phyloP scores from a whole-genome alignment of 2,329 filamentous ascomycete species.

The Claviceps sp. region DNA sequence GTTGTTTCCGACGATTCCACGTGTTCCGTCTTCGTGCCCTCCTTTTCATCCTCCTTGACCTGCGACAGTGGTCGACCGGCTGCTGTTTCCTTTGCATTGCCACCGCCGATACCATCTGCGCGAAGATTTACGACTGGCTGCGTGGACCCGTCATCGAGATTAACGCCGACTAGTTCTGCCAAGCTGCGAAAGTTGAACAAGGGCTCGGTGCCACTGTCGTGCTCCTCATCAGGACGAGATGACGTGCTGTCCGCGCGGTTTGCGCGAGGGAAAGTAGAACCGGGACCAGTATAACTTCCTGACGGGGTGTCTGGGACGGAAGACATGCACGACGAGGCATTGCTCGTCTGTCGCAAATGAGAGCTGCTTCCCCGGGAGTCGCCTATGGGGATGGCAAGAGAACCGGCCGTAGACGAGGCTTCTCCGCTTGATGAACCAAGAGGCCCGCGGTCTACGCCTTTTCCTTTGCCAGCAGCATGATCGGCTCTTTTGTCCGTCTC shows the following conservation, averaged over 20 bases:
- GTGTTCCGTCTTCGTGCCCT: slow-evolving; percentile 19
- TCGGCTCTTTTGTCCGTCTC: slow-evolving; percentile 18
- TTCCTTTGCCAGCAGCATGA: slow-evolving; percentile 44
- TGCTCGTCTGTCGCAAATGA: slow-evolving; percentile 72
- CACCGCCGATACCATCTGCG: slow-evolving; percentile 11
- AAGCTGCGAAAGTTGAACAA: slow-evolving; percentile 89
- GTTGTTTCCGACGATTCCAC: slow-evolving; percentile 12
- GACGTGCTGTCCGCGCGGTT: slow-evolving; percentile 20
- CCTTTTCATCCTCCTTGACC: slow-evolving; percentile 25
- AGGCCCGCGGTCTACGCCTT: slow-evolving; percentile 46
- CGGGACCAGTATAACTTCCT: slow-evolving; percentile 33
- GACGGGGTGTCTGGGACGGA: slow-evolving; percentile 56
- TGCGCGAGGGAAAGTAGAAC: slow-evolving; percentile 11
- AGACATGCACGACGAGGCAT: slow-evolving; percentile 70
- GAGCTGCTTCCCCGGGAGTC: slow-evolving; percentile 45
- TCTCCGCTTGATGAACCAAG: slow-evolving; percentile 14
- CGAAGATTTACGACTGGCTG: slow-evolving; percentile 14
- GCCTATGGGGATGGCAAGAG: slow-evolving; percentile 31
- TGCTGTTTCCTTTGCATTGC: slow-evolving; percentile 7
- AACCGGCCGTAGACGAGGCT: slow-evolving; percentile 21
- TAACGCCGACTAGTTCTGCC: slow-evolving; percentile 66
- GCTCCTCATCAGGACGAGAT: slow-evolving; percentile 37
- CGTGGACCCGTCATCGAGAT: slow-evolving; percentile 34
- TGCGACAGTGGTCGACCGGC: slow-evolving; percentile 20
- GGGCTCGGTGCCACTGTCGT: slow-evolving; percentile 48